phyloP scores from a whole-genome alignment of 2,329 filamentous ascomycete genomes.

The Fonsecaea pedrosoi region DNA sequence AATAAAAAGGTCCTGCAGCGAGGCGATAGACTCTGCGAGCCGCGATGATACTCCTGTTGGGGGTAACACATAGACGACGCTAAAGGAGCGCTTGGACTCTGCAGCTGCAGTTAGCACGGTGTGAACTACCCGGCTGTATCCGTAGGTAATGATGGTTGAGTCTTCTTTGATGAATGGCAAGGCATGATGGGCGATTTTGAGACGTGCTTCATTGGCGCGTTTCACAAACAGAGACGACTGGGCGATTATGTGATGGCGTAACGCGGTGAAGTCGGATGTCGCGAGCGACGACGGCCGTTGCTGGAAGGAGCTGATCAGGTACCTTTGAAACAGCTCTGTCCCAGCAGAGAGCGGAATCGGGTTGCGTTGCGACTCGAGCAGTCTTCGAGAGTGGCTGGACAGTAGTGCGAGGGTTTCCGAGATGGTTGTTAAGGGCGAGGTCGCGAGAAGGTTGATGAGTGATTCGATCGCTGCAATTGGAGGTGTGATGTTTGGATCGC shows the following conservation, averaged over 20 bases:
- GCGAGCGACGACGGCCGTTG: constrained; percentile 54
- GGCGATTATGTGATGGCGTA: constrained; percentile 80
- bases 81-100: constrained; percentile 70
- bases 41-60: constrained; percentile 21
- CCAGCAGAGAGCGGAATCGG: constrained; percentile 91
- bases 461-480: constrained; percentile 93
- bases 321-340: constrained; percentile 93
- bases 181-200: constrained; percentile 81
- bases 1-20: constrained; percentile 32
- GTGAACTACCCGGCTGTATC: constrained; percentile 83
- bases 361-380: constrained; percentile 82
- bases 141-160: constrained; percentile 85
- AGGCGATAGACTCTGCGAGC: constrained; percentile 13
- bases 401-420: constrained; percentile 92
- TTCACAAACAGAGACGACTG: constrained; percentile 88
- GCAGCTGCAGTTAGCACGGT: constrained; percentile 68
- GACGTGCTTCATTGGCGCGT: constrained; percentile 76
- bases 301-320: constrained; percentile 77
- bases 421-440: constrained; percentile 81
- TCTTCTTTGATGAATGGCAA: constrained; percentile 79
- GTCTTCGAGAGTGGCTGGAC: constrained; percentile 74
- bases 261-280: constrained; percentile 76
- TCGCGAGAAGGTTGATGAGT: constrained; percentile 82
- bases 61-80: constrained; percentile 77
- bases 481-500: constrained; percentile 88